Conservation (phyloP, 495 filamentous ascomycete genomes). For the Penicillium nucicola region DNA sequence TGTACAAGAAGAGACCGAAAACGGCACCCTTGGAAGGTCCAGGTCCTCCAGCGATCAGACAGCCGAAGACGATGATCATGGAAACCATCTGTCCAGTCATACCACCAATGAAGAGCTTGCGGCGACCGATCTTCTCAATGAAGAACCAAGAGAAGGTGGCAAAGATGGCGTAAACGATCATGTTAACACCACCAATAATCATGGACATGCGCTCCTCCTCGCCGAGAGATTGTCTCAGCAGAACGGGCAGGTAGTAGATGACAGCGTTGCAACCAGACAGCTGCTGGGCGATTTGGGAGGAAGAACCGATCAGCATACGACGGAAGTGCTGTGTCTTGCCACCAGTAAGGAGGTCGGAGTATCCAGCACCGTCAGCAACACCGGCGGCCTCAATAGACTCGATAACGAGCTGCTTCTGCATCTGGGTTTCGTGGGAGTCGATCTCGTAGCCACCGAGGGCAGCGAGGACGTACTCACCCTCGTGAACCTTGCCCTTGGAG, state of each 20-base stretch:
- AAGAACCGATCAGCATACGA: conserved; percentile 50
- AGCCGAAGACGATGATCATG: conserved; percentile 75
- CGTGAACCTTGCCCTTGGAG: conserved; percentile 61
- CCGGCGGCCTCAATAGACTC: conserved; percentile 67
- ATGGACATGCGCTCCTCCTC: conserved; percentile 61
- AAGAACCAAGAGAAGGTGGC: conserved; percentile 81
- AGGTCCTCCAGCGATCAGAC: conserved; percentile 57
- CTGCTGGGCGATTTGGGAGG: conserved; percentile 79
- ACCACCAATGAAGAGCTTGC: conserved; percentile 73
- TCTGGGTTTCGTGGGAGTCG: conserved; percentile 53
- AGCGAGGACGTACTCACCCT: conserved; percentile 66
- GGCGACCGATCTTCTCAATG: conserved; percentile 72
- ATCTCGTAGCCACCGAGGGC: conserved; percentile 60
- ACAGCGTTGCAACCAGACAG: conserved; percentile 75
- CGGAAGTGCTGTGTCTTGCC: conserved; percentile 46
- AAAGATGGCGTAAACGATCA: conserved; percentile 79
- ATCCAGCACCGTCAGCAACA: conserved; percentile 31
- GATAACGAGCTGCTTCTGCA: conserved; percentile 65
- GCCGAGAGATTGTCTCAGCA: conserved; percentile 67
- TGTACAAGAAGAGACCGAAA: conserved; percentile 77
- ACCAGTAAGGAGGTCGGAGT: conserved; percentile 39
- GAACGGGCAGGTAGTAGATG: conserved; percentile 81
- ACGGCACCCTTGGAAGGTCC: conserved; percentile 64
- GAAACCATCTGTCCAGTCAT: conserved; percentile 63
- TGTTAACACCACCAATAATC: conserved; percentile 77